phyloP scores from a whole-genome alignment of 2,329 filamentous ascomycete genomes.

The Hysterium pulicare region DNA sequence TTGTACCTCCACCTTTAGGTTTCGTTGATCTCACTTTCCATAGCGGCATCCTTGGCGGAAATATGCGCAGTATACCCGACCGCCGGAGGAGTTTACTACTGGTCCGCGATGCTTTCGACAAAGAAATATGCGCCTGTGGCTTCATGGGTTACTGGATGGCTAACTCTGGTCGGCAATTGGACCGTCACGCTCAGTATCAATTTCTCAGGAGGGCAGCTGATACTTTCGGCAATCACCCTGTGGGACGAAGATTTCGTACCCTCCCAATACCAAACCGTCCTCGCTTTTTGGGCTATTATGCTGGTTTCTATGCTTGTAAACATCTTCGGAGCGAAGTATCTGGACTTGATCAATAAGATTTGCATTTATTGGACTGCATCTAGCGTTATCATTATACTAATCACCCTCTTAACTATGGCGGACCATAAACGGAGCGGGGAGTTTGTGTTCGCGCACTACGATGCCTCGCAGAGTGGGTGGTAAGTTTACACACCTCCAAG shows the following conservation, averaged over 20 bases:
- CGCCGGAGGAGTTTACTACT: slow-evolving; percentile 68
- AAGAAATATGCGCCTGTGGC: slow-evolving; percentile 64
- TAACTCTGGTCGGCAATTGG: slow-evolving; percentile 72
- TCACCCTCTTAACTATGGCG: slow-evolving; percentile 61
- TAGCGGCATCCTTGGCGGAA: slow-evolving; percentile 65
- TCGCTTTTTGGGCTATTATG: slow-evolving; percentile 72
- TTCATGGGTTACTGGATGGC: slow-evolving; percentile 68
- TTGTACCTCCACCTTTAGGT: too few relatives aligned
- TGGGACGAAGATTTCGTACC: slow-evolving; percentile 68
- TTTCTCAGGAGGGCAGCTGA: slow-evolving; percentile 68
- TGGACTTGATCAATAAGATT: slow-evolving; percentile 68
- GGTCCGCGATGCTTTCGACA: slow-evolving; percentile 64
- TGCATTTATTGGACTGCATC: slow-evolving; percentile 70
- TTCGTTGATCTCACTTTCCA: slow-evolving; percentile 59
- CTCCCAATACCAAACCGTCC: slow-evolving; percentile 66
- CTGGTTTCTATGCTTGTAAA: slow-evolving; percentile 62
- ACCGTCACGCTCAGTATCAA: slow-evolving; percentile 63
- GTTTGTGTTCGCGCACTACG: slow-evolving; percentile 67
- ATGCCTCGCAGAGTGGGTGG: slow-evolving; percentile 64
- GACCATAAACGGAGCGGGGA: slow-evolving; percentile 55
- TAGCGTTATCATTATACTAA: slow-evolving; percentile 66
- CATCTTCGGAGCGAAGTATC: slow-evolving; percentile 58
- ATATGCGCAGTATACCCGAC: slow-evolving; percentile 68
- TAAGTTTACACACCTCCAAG: slow-evolving; percentile 22
- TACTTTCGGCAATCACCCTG: slow-evolving; percentile 64